A percentile compares a stretch with the other conserved stretches of the same genome.
phyloP scores from a whole-genome alignment of 495 filamentous ascomycete species.

The Aspergillus incahuasiensis region DNA sequence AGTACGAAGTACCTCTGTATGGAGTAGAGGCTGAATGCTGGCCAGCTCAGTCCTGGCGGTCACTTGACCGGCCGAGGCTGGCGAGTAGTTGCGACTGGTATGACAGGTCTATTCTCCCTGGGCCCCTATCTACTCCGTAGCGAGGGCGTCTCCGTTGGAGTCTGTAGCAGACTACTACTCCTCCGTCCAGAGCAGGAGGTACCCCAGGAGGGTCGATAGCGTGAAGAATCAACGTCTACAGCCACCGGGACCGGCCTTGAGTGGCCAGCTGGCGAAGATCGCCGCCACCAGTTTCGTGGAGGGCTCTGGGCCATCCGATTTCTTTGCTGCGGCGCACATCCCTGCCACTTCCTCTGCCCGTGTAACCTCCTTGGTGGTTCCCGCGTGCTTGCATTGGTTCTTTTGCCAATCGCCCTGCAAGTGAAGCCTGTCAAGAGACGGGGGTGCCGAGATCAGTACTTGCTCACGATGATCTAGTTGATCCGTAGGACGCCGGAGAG shows the following conservation, averaged over 20 bases:
- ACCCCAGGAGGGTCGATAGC: not conserved
- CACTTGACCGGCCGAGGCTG: not conserved
- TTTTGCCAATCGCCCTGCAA: not conserved
- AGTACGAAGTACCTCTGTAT: too few species aligned
- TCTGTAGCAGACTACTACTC: too few species aligned
- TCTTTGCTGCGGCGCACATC: constrained; percentile 20
- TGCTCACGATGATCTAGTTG: not conserved
- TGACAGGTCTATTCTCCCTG: not conserved
- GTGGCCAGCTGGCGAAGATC: not conserved
- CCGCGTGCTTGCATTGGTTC: constrained; percentile 24
- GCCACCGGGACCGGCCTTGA: not conserved
- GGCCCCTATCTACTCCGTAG: too few species aligned
- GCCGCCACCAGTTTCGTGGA: constrained; percentile 38
- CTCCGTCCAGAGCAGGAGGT: too few species aligned
- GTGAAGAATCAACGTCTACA: not conserved
- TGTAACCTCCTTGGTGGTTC: constrained; percentile 27
- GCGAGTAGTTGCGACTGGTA: not conserved
- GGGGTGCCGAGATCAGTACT: not conserved
- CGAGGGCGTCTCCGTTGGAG: too few species aligned
- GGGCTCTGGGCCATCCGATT: constrained; percentile 34
- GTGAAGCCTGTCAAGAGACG: not conserved
- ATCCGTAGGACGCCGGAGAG: not conserved
- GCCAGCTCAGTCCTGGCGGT: not conserved
- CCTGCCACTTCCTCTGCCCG: constrained; percentile 20
- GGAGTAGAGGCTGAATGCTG: not conserved